Evolutionary conservation across 495 filamentous ascomycete genomes (phyloP), one percentile per base, ranked within the genome.

Genomic region (Evernia prunastri): DNA sequence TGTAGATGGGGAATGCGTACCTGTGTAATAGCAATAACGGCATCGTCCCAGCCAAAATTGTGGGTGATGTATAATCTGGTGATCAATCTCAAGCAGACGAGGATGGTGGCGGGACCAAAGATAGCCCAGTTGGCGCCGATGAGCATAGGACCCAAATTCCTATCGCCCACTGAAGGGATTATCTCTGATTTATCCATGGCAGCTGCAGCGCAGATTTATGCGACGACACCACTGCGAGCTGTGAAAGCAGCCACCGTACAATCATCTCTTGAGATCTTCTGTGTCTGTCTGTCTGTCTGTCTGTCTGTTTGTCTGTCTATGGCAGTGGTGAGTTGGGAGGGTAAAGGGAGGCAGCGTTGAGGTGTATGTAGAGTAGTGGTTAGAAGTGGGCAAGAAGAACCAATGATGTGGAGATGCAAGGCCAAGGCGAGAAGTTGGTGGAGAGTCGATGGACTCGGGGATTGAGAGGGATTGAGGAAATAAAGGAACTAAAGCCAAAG

Each of bases 11-110:
- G 29, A 31, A 1, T 42, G n/a, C 65, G 37, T 35, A 69, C 68
- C 51, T 66, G 64, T 8, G 65, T 59, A 18, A 65, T n/a, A 33
- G 54, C 29, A 43, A 69, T 69, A 9, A 58, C 25, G 4, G 65
- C 61, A 64, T 69, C 68, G 54, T 69, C 68, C 68, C 68, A 69
- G 29, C 68, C 68, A 29, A 69, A 67, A 27, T 69, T 69, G 53
- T 59, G 60, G 5, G 64, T 64, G 29, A 69, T 64, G 54, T 65
- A 69, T 47, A 62, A 49, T 33, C 68, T 47, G 3, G 62, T 64
- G 4, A 54, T 45, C 31, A 59, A 31, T 11, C 68, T 33, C 58
- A 69, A 57, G 37, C 63, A 33, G 2, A 69, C 68, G 4, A 62
- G 58, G 20, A 67, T 59, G 20, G 65, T 67, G 12, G 68, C 62